phyloP scores from a whole-genome alignment of 768 basidiomycete genomes.

The Dictyophora rubrovolvata region DNA sequence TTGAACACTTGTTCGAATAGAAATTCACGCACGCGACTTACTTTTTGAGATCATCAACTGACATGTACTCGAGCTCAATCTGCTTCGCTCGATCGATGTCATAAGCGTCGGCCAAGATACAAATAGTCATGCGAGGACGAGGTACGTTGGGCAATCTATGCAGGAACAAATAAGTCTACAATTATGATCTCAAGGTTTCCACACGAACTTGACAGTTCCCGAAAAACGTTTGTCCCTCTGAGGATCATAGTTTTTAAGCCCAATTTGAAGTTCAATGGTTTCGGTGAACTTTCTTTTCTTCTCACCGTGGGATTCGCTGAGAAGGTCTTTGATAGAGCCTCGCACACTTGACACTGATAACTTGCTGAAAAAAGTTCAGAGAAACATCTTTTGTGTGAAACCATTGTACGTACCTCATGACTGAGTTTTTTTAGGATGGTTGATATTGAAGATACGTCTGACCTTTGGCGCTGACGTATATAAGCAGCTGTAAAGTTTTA shows the following conservation, averaged over 20 bases:
- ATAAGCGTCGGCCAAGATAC: conserved; percentile 97
- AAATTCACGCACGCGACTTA: conserved; percentile 28
- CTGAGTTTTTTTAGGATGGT: too few relatives aligned
- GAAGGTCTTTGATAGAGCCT: conserved; percentile 87
- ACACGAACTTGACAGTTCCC: conserved; percentile 83
- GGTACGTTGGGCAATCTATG: conserved; percentile 89
- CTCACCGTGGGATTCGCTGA: conserved; percentile 40
- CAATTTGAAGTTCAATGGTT: conserved; percentile 94
- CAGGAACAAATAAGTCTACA: conserved; percentile 6
- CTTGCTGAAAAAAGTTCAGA: conserved; percentile 33
- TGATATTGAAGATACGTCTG: too few relatives aligned
- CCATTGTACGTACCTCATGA: not conserved
- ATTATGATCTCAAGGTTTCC: not conserved
- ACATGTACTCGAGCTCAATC: conserved; percentile 98
- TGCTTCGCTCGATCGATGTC: conserved; percentile 99
- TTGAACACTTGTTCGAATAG: not conserved
- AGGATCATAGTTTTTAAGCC: conserved; percentile 98
- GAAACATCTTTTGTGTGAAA: not conserved
- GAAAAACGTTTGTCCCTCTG: conserved; percentile 99
- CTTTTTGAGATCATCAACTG: conserved; percentile 99
- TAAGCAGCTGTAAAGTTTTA: too few relatives aligned
- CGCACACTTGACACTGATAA: conserved; percentile 99
- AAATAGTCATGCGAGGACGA: conserved; percentile 97
- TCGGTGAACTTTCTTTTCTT: conserved; percentile 44
- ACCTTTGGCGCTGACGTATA: too few relatives aligned